These are phyloP conservation scores for Lagenaria siceraria DNA, from an alignment of 306 rosid species.

Conservation along the genomic window DNA sequence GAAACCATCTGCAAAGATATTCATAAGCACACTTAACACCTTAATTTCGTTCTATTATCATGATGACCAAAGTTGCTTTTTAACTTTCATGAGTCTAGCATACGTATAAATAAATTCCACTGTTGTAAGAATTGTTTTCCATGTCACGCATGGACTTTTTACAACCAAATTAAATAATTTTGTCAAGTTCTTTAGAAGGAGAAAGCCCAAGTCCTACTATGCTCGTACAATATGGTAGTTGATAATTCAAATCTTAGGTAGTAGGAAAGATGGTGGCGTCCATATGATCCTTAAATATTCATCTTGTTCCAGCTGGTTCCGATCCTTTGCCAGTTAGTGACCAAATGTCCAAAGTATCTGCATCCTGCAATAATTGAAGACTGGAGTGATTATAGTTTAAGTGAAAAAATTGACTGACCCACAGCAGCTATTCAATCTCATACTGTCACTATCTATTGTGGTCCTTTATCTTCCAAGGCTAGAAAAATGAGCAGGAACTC, in stretches of 20 bases:
- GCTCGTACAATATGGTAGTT: neutral
- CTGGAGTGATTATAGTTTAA: neutral
- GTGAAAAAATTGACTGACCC: neutral
- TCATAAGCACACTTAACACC: neutral
- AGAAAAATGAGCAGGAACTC: neutral
- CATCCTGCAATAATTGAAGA: neutral
- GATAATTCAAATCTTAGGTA: neutral
- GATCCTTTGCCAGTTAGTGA: neutral
- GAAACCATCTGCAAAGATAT: neutral
- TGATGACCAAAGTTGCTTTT: neutral
- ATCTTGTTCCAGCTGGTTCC: neutral
- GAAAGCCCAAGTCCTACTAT: neutral
- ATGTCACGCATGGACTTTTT: neutral
- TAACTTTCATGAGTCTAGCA: neutral
- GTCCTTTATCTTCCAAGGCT: neutral
- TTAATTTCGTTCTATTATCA: neutral
- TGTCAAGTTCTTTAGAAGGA: neutral
- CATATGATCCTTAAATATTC: neutral
- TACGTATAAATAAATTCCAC: neutral
- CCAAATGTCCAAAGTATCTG: neutral
- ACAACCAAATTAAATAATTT: neutral
- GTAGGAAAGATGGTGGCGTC: neutral
- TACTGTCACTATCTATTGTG: neutral
- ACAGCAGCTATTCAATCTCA: neutral
- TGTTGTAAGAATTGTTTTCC: neutral